phyloP scores from a whole-genome alignment of 225 moss, liverwort and hornwort genomes.

The Asterella californica region DNA sequence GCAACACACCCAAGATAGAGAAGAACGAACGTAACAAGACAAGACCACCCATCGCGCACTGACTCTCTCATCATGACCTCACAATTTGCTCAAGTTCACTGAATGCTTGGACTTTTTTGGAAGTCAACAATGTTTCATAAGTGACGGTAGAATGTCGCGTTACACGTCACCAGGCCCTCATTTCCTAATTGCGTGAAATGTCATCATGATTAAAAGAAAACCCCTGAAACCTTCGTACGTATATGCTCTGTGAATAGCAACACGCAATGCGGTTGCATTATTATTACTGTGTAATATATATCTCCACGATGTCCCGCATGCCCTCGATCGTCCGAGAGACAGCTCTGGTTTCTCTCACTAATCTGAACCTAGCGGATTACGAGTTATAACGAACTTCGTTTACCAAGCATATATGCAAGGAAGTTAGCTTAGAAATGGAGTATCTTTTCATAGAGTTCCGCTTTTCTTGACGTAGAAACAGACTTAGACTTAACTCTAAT shows the following conservation, averaged over 20 bases:
- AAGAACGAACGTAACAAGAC: neutral
- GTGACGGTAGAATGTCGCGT: conserved; percentile 3
- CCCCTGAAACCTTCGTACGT: neutral
- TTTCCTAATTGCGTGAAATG: neutral
- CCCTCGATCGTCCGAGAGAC: no score
- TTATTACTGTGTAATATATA: no score
- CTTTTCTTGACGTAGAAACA: no score
- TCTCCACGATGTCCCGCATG: no score
- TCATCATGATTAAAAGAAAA: neutral
- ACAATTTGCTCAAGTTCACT: conserved; percentile 4
- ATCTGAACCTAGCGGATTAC: no score
- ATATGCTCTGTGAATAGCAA: neutral
- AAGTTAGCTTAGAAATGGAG: no score
- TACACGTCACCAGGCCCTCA: conserved; percentile 6
- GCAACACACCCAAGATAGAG: neutral
- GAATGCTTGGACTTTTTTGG: neutral
- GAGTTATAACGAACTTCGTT: no score
- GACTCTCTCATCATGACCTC: conserved; percentile 7
- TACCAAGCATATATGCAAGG: no score
- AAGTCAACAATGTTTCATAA: conserved; percentile 9
- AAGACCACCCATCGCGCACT: neutral
- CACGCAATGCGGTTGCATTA: no score
- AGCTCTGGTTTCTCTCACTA: no score
- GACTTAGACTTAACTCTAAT: no score
- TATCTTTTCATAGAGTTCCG: no score